phyloP scores from a whole-genome alignment of 139 green algal genomes.

The Volvox reticuliferus region DNA sequence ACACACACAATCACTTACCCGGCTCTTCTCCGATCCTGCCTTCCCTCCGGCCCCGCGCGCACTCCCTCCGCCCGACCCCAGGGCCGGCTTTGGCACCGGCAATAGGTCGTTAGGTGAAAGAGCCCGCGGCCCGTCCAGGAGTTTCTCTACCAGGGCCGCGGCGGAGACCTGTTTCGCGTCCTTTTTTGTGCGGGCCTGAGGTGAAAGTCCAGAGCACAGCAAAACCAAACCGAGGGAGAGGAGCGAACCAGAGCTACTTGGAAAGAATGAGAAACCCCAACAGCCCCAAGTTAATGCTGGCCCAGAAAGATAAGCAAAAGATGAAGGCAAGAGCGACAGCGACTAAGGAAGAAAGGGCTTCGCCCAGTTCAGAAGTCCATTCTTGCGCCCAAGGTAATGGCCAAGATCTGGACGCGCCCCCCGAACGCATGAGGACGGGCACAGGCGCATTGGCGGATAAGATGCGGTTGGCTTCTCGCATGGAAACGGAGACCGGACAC shows the following conservation, averaged over 20 bases:
- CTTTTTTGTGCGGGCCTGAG: constrained; percentile 71
- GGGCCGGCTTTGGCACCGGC: constrained; percentile 38
- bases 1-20: background rate
- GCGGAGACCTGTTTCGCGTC: constrained; percentile 75
- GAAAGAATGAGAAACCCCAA: background rate
- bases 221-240: background rate
- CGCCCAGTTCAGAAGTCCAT: no score
- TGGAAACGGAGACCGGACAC: no score
- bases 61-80: background rate
- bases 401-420: no score
- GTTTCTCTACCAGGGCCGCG: constrained; percentile 65
- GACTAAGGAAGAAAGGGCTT: no score
- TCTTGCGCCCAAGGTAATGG: no score
- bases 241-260: background rate
- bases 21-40: background rate
- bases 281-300: background rate
- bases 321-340: background rate
- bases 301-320: background rate
- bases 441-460: no score
- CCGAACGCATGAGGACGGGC: no score
- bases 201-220: no score
- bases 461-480: no score
- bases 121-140: constrained; percentile 54
- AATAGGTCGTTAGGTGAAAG: constrained; percentile 64
- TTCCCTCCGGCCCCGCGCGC: background rate